These are phyloP conservation scores for Nicotiana noctiflora DNA, from an alignment of 257 asterid species.

Conservation along the genomic window DNA sequence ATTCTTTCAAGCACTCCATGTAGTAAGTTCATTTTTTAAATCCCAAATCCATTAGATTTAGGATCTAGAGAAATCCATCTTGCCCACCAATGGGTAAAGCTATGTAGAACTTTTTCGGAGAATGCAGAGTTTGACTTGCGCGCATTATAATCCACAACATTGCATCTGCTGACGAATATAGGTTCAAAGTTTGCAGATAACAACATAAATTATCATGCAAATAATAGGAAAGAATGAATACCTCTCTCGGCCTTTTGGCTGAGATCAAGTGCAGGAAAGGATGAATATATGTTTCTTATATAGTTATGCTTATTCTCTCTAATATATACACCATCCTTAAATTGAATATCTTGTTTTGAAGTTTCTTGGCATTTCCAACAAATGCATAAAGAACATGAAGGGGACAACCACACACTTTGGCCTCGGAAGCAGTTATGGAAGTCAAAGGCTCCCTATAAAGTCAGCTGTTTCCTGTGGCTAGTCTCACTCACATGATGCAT, in stretches of 20 bases:
- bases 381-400: not conserved
- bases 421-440: not conserved
- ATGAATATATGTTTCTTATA: not conserved
- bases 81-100: not conserved
- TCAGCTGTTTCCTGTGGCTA: not conserved
- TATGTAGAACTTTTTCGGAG: not conserved
- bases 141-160: not conserved
- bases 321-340: not conserved
- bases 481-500: not conserved
- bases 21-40: not conserved
- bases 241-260: conserved; percentile 44
- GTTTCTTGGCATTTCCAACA: not conserved
- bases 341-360: not conserved
- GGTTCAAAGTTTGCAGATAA: not conserved
- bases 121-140: not conserved
- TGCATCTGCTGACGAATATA: not conserved
- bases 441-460: not conserved
- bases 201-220: not conserved
- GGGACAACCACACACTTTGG: not conserved
- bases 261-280: conserved; percentile 27
- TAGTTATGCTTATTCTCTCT: not conserved
- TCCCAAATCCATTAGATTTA: not conserved
- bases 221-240: conserved; percentile 7
- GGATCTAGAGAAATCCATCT: not conserved
- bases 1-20: not conserved